Percentiles rank a stretch among this genome's conserved stretches.
These are phyloP conservation scores for Elongisporangium undulatum DNA, from an alignment of 352 stramenopile species.

Conservation along the genomic window DNA sequence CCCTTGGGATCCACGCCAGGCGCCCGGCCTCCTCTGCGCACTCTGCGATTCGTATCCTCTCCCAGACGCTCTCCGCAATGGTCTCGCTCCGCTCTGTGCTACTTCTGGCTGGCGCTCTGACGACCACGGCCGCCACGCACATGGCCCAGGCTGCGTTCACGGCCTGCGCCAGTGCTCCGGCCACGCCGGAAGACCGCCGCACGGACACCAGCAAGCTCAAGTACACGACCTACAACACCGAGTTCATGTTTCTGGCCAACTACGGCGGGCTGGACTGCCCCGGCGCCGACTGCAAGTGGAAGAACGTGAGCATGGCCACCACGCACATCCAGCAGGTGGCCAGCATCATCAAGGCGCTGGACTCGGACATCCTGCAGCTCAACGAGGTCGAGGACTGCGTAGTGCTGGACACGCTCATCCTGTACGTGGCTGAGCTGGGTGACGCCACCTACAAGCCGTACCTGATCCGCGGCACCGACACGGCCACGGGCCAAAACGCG, in stretches of 20 bases:
- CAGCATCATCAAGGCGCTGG: conserved; percentile 11
- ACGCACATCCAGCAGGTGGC: conserved; percentile 22
- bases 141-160: conserved; percentile 6
- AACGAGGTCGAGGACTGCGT: conserved; percentile 23
- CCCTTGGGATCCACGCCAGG: too few species aligned
- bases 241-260: conserved; percentile 19
- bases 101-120: conserved; percentile 2
- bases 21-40: too few species aligned
- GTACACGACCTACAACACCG: conserved; percentile 25
- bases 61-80: too few species aligned
- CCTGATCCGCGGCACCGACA: conserved; percentile 23
- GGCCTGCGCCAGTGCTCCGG: conserved; percentile 15
- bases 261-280: conserved; percentile 15
- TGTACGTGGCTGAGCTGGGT: conserved; percentile 6
- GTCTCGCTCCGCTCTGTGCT: too few species aligned
- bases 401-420: conserved; percentile 10
- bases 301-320: conserved; percentile 8
- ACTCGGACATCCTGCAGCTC: conserved; percentile 27
- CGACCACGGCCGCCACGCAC: conserved; percentile 16
- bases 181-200: conserved; percentile 21
- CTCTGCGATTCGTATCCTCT: too few species aligned
- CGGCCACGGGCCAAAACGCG: conserved; percentile 22
- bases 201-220: conserved; percentile 24
- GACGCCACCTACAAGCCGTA: conserved; percentile 26
- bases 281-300: conserved; percentile 18